Conservation (phyloP, 2,329 filamentous ascomycete genomes). For the Phaeosphaeria sp. region DNA sequence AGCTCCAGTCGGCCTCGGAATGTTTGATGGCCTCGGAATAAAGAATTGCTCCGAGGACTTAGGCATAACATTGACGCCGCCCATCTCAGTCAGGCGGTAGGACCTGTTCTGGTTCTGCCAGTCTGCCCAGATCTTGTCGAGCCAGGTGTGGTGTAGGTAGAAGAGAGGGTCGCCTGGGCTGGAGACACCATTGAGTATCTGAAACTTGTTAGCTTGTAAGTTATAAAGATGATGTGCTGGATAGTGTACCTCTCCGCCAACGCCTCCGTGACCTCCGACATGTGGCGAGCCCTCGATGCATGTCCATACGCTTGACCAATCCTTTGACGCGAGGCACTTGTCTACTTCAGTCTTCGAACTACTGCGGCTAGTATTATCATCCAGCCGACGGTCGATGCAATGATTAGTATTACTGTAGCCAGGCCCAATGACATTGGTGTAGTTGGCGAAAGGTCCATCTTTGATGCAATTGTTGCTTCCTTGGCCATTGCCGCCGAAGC, state of each 20-base stretch:
- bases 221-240: background rate
- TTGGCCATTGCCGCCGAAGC: constrained; percentile 28
- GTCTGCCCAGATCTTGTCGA: constrained; percentile 31
- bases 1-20: constrained; percentile 7
- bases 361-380: constrained; percentile 10
- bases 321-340: constrained; percentile 9
- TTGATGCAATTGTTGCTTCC: constrained; percentile 16
- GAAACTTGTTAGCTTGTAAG: background rate
- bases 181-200: constrained; percentile 25
- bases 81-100: constrained; percentile 16
- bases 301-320: constrained; percentile 13
- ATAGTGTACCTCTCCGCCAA: constrained; percentile 21
- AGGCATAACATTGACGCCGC: constrained; percentile 13
- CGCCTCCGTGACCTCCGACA: constrained; percentile 21
- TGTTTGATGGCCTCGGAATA: constrained; percentile 11
- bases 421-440: constrained; percentile 23
- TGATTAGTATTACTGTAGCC: constrained; percentile 16
- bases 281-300: constrained; percentile 23
- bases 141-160: constrained; percentile 29
- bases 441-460: constrained; percentile 28
- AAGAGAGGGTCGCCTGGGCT: constrained; percentile 31
- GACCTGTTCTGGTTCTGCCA: constrained; percentile 21
- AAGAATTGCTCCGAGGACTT: background rate
- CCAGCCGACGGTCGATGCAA: constrained; percentile 24
- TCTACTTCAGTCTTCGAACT: constrained; percentile 9